A percentile compares a stretch with the other conserved stretches of the same genome.
Evolutionary conservation across 2,329 filamentous ascomycete genomes (phyloP).

Genomic region (Plectosphaerella plurivora): DNA sequence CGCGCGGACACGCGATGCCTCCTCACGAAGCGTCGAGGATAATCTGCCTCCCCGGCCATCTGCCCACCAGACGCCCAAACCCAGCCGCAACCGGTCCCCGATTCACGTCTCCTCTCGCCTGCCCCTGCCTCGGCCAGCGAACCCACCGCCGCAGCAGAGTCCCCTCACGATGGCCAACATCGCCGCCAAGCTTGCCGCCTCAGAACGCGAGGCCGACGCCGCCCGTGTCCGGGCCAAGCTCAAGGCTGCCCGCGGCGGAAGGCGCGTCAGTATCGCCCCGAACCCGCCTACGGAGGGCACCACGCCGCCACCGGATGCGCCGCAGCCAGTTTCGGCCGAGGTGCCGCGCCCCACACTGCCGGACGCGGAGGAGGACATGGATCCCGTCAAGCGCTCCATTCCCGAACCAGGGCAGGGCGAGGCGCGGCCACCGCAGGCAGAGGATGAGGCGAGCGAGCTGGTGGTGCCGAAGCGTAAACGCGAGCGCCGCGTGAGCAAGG

Average conservation of each 20-base stretch:
- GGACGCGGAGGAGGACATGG: slow-evolving; percentile 20
- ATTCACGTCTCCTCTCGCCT: slow-evolving; percentile 24
- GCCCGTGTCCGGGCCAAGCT: slow-evolving; percentile 60
- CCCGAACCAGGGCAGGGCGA: not conserved
- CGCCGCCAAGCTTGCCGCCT: slow-evolving; percentile 59
- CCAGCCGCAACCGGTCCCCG: slow-evolving; percentile 11
- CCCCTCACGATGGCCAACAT: slow-evolving; percentile 59
- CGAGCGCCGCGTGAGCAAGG: slow-evolving; percentile 49
- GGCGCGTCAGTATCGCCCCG: slow-evolving; percentile 13
- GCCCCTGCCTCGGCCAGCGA: slow-evolving; percentile 28
- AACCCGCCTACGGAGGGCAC: slow-evolving; percentile 7
- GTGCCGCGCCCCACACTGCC: not conserved
- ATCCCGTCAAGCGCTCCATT: slow-evolving; percentile 26
- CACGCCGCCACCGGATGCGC: not conserved
- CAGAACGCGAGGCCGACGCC: slow-evolving; percentile 60
- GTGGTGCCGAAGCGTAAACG: slow-evolving; percentile 40
- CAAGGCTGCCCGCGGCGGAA: slow-evolving; percentile 42
- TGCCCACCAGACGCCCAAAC: slow-evolving; percentile 6
- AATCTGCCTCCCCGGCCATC: slow-evolving; percentile 10
- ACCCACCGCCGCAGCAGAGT: slow-evolving; percentile 43
- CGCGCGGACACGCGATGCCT: not conserved
- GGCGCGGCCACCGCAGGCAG: slow-evolving; percentile 6
- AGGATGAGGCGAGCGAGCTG: slow-evolving; percentile 10
- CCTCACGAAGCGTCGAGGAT: not conserved
- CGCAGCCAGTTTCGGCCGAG: not conserved